Evolutionary conservation across 495 filamentous ascomycete species (phyloP).

Genomic region (Hypoxylon subgilvum): DNA sequence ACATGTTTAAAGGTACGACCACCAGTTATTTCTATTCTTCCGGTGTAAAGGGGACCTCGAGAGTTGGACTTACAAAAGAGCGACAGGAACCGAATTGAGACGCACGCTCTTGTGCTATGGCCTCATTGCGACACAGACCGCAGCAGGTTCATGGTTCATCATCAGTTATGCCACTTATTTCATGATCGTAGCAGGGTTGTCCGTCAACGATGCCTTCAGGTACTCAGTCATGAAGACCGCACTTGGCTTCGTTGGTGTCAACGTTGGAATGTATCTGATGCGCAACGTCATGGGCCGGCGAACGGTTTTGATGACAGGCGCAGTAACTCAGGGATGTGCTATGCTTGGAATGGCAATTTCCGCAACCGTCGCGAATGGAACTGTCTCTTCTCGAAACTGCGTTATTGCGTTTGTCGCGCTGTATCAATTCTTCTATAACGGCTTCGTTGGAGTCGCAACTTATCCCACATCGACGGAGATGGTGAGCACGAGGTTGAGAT

Average conservation of each 20-base stretch:
- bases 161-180: constrained; percentile 53
- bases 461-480: constrained; percentile 53
- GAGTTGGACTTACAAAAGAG: constrained; percentile 13
- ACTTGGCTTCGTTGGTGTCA: constrained; percentile 49
- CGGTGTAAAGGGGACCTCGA: too few species aligned
- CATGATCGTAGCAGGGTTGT: constrained; percentile 46
- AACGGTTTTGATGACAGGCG: constrained; percentile 44
- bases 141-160: constrained; percentile 48
- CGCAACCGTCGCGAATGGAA: constrained; percentile 38
- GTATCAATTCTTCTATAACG: constrained; percentile 45
- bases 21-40: not conserved
- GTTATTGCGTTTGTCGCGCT: constrained; percentile 39
- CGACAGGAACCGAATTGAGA: constrained; percentile 44
- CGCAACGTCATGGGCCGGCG: constrained; percentile 46
- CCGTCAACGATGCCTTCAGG: constrained; percentile 47
- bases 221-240: constrained; percentile 48
- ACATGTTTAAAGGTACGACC: constrained; percentile 43
- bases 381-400: constrained; percentile 35
- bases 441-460: constrained; percentile 50
- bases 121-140: constrained; percentile 45
- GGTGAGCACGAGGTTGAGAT: constrained; percentile 55
- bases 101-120: constrained; percentile 49
- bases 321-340: constrained; percentile 42
- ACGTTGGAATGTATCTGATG: constrained; percentile 48
- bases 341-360: constrained; percentile 48